Conservation (phyloP, 371 early-diverging fungal genomes). For the Mortierella sp. region DNA sequence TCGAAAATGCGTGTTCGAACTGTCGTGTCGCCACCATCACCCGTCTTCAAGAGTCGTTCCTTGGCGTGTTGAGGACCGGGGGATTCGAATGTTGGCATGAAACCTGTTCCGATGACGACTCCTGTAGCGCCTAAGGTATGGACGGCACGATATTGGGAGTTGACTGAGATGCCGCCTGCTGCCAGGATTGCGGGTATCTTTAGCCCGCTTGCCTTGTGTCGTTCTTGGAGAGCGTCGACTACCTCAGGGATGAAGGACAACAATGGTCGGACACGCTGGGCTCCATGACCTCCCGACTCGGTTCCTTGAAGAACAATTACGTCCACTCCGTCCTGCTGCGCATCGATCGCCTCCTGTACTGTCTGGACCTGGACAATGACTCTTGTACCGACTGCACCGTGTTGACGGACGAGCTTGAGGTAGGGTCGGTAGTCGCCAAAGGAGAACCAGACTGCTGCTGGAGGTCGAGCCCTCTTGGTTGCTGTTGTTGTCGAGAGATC, state of each 20-base stretch:
- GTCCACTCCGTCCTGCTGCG: conserved; percentile 52
- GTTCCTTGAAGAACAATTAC: conserved; percentile 61
- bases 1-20: conserved; percentile 57
- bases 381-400: conserved; percentile 32
- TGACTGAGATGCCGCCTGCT: conserved; percentile 86
- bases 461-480: conserved; percentile 26
- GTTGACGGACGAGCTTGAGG: conserved; percentile 41
- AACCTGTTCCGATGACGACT: conserved; percentile 58
- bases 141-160: conserved; percentile 79
- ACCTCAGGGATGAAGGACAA: conserved; percentile 54
- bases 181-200: conserved; percentile 74
- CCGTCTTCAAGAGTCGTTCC: conserved; percentile 31
- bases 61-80: conserved; percentile 42
- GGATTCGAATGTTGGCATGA: conserved; percentile 47
- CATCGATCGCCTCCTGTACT: conserved; percentile 55
- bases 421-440: conserved; percentile 61
- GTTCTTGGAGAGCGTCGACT: conserved; percentile 25
- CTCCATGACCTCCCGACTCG: conserved; percentile 63
- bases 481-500: conserved; percentile 1
- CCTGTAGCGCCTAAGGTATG: conserved; percentile 81
- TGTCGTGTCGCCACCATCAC: conserved; percentile 49
- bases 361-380: conserved; percentile 61
- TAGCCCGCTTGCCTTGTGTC: neutral
- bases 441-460: conserved; percentile 62
- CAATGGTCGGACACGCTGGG: conserved; percentile 38